Evolutionary conservation across 1,139 yeast genomes (phyloP), one percentile per base, ranked within the genome.

Genomic region (Meyerozyma carpophila): DNA sequence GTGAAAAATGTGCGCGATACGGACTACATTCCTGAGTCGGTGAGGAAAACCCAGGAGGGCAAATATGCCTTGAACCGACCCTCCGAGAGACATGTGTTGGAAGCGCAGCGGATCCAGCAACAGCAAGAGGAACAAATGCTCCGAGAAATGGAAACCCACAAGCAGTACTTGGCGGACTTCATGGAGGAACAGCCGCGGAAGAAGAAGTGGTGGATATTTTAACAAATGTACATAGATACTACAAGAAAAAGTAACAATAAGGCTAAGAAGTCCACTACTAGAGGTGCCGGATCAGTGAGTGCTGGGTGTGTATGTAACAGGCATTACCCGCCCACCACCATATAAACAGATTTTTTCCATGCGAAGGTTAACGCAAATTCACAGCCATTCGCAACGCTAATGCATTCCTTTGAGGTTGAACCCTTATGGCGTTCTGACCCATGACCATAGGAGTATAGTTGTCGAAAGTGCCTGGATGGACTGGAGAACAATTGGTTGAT

Each of bases 341-440:
- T 14, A 13, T 18, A 20, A 18, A 7, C 37, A n/a, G 13, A 14
- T 2, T 32, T 32, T 32, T 32, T 39, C n/a, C 9, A 8, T 10
- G 8, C 9, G 9, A 8, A 13, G 8, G 4, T 55, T 70, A 79
- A 81, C 86, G 86, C 86, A 76, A 77, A 66, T 56, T 69, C 80
- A 81, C 88, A 77, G 86, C 74, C 84, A 72, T 67, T 72, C 73
- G 69, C 79, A 70, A 69, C 81, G 73, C 63, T 65, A 78, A 75
- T 72, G 85, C 82, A 76, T 79, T 76, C 77, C 80, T 75, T 77
- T 65, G 86, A 82, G 88, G 88, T 79, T 81, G 85, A 76, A 77
- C 81, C 81, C 81, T 63, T 70, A 68, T 69, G 81, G 81, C 80
- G 79, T 75, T 74, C 79, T 72, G 86, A 70, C 87, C 89, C 89